These are phyloP conservation scores for Eucalyptus melliodora DNA, from an alignment of 345 rosid genomes.

Conservation along the genomic window DNA sequence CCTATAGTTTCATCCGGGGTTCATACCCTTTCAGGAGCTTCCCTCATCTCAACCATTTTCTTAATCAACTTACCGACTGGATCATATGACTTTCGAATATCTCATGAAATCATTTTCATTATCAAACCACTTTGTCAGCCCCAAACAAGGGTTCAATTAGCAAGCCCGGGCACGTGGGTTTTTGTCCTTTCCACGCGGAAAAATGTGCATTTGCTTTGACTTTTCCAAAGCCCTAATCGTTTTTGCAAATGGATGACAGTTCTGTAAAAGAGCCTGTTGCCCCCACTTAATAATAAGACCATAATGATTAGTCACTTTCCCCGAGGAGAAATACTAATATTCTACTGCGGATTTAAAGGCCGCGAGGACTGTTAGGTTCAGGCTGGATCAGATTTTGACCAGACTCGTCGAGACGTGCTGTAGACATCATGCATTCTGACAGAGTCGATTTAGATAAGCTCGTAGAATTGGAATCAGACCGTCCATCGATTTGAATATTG, in stretches of 20 bases:
- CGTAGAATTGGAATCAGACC: neutral
- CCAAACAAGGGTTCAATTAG: neutral
- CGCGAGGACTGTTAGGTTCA: neutral
- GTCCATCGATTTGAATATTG: neutral
- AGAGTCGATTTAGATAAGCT: neutral
- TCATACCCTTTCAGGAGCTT: neutral
- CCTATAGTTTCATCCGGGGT: neutral
- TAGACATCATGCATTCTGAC: neutral
- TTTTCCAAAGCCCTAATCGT: neutral
- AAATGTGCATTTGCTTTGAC: neutral
- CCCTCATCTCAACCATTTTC: neutral
- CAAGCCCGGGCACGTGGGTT: neutral
- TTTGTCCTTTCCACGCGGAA: neutral
- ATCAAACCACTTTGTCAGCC: neutral
- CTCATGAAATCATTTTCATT: neutral
- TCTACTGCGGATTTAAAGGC: neutral
- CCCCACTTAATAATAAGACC: neutral
- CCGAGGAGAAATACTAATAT: neutral
- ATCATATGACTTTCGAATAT: neutral
- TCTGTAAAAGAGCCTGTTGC: neutral
- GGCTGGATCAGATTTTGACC: neutral
- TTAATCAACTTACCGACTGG: neutral
- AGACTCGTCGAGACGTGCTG: neutral
- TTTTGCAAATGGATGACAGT: neutral
- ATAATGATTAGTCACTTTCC: neutral